Evolutionary conservation across 2,329 filamentous ascomycete species (phyloP).

Genomic region (Pyrenophora seminiperda): DNA sequence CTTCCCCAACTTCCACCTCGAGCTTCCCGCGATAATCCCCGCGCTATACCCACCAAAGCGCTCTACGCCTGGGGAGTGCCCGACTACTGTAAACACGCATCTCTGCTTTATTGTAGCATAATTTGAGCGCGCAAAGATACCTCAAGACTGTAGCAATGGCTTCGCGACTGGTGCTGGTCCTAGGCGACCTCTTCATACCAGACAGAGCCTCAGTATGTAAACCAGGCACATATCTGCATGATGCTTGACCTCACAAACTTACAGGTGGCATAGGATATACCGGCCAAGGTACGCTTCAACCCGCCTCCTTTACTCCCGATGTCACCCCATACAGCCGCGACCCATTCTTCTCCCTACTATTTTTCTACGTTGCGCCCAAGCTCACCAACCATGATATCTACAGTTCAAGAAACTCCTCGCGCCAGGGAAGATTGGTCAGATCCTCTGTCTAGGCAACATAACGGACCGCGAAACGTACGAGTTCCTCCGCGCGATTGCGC

Average conservation of each 20-base stretch:
- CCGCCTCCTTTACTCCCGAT: background rate
- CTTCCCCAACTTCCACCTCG: slow-evolving; percentile 20
- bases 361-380: slow-evolving; percentile 1
- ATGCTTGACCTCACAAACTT: slow-evolving; percentile 44
- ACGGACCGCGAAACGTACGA: slow-evolving; percentile 63
- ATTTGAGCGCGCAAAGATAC: background rate
- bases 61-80: background rate
- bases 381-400: slow-evolving; percentile 7
- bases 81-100: background rate
- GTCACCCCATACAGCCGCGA: background rate
- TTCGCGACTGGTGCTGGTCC: slow-evolving; percentile 49
- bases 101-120: background rate
- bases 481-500: slow-evolving; percentile 61
- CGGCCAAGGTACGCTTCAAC: slow-evolving; percentile 44
- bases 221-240: slow-evolving; percentile 2
- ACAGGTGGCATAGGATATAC: slow-evolving; percentile 50
- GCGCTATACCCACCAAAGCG: background rate
- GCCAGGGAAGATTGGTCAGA: slow-evolving; percentile 64
- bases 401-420: slow-evolving; percentile 62
- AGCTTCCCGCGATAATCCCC: slow-evolving; percentile 14
- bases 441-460: slow-evolving; percentile 63
- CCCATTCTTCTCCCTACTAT: too few species aligned
- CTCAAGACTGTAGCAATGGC: slow-evolving; percentile 40
- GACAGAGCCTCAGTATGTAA: slow-evolving; percentile 49
- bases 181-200: slow-evolving; percentile 53